These are phyloP conservation scores for Colletotrichum chlorophyti DNA, from an alignment of 2,329 filamentous ascomycete species.

Conservation along the genomic window DNA sequence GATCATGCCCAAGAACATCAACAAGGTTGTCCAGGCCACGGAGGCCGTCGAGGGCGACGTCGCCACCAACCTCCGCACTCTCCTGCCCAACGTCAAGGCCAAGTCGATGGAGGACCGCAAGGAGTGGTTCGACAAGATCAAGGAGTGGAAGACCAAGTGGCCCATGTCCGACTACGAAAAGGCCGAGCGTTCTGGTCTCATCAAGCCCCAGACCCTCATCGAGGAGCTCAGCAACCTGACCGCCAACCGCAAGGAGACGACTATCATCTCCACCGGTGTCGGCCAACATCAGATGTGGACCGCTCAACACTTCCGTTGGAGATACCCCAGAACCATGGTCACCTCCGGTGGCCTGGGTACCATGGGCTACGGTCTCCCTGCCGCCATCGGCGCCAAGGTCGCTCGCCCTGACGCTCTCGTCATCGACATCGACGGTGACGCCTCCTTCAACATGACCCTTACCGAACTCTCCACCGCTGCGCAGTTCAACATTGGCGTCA, in stretches of 20 bases:
- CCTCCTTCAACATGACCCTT: conserved; percentile 98
- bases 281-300: conserved; percentile 99
- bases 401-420: conserved; percentile 79
- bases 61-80: conserved; percentile 74
- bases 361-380: conserved; percentile 95
- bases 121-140: conserved; percentile 91
- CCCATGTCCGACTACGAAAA: conserved; percentile 84
- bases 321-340: conserved; percentile 90
- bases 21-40: conserved; percentile 97
- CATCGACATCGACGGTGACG: conserved; percentile 95
- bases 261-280: conserved; percentile 91
- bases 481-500: conserved; percentile 96
- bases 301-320: conserved; percentile 96
- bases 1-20: conserved; percentile 99
- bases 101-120: conserved; percentile 70
- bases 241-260: conserved; percentile 78
- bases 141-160: conserved; percentile 89
- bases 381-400: conserved; percentile 95
- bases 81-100: conserved; percentile 75
- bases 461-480: conserved; percentile 92
- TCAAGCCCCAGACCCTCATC: conserved; percentile 95
- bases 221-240: conserved; percentile 89
- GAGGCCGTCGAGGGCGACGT: conserved; percentile 96
- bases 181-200: conserved; percentile 75
- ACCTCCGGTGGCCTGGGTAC: conserved; percentile 89